Evolutionary conservation across 768 basidiomycete genomes (phyloP).

Genomic region (Tricholoma furcatifolium): DNA sequence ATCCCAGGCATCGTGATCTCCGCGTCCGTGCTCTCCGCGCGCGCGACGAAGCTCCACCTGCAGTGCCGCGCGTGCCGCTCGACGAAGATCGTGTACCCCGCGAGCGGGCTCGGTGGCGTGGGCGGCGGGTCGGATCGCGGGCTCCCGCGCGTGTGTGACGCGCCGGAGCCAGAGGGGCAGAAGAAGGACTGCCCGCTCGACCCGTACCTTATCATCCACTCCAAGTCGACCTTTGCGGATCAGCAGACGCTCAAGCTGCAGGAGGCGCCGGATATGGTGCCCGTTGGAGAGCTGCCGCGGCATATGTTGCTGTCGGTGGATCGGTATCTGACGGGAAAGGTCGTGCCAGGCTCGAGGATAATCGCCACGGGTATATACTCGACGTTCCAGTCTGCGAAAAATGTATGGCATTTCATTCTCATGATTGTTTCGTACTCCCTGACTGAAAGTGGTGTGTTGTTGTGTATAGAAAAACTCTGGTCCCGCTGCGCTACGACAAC

Average conservation of each 20-base stretch:
- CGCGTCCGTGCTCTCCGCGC: conserved; percentile 88
- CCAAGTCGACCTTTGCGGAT: conserved; percentile 91
- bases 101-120: conserved; percentile 80
- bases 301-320: conserved; percentile 94
- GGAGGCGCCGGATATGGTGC: conserved; percentile 99
- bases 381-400: conserved; percentile 88
- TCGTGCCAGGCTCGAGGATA: conserved; percentile 94
- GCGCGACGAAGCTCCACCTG: conserved; percentile 88
- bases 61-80: conserved; percentile 91
- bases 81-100: conserved; percentile 74
- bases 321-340: conserved; percentile 86
- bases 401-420: conserved; percentile 41
- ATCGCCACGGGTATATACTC: conserved; percentile 97
- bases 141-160: conserved; percentile 86
- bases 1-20: conserved; percentile 98
- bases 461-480: conserved; percentile 66
- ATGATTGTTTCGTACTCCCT: conserved; percentile 1
- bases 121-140: conserved; percentile 84
- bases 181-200: conserved; percentile 95
- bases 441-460: neutral
- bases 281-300: conserved; percentile 94
- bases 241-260: conserved; percentile 96
- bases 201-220: conserved; percentile 93
- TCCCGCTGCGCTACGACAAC: conserved; percentile 87
- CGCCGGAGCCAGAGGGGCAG: conserved; percentile 74